These are phyloP conservation scores for Kandelia obovata DNA, from an alignment of 345 rosid species.

Conservation along the genomic window DNA sequence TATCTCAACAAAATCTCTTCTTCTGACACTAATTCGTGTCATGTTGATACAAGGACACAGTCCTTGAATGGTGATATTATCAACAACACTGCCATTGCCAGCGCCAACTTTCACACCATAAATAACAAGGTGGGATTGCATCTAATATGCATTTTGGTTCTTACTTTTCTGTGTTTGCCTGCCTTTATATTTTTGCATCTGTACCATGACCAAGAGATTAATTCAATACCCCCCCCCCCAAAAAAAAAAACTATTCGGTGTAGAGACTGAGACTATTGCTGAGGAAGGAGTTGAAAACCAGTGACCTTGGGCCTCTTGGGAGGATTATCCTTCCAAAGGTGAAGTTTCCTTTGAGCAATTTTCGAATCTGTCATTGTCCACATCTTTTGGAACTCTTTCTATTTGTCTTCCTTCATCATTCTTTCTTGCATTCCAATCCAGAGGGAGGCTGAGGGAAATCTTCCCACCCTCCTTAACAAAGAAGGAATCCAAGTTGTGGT, in stretches of 20 bases:
- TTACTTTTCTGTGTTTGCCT: neutral
- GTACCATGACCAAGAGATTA: neutral
- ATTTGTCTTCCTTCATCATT: conserved; percentile 1
- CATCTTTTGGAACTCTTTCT: conserved; percentile 1
- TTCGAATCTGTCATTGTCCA: neutral
- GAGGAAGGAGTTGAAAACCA: conserved; percentile 59
- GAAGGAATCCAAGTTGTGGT: conserved; percentile 55
- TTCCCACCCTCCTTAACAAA: conserved; percentile 53
- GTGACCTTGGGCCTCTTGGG: conserved; percentile 81
- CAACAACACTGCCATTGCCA: too few relatives aligned
- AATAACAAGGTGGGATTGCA: too few relatives aligned
- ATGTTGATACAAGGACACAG: conserved; percentile 29
- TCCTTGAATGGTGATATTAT: conserved; percentile 2
- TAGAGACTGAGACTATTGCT: conserved; percentile 61
- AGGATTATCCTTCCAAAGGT: conserved; percentile 94
- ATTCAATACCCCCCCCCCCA: neutral
- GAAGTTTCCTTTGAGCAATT: conserved; percentile 19
- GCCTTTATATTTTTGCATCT: neutral
- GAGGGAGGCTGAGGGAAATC: conserved; percentile 74
- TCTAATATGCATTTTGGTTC: too few relatives aligned
- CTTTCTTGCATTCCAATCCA: conserved; percentile 24
- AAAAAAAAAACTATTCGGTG: neutral
- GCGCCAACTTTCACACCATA: too few relatives aligned
- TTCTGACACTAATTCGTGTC: conserved; percentile 23
- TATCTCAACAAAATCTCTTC: conserved; percentile 35